These are phyloP conservation scores for Podila clonocystis DNA, from an alignment of 192 early-diverging fungal species.

Conservation along the genomic window DNA sequence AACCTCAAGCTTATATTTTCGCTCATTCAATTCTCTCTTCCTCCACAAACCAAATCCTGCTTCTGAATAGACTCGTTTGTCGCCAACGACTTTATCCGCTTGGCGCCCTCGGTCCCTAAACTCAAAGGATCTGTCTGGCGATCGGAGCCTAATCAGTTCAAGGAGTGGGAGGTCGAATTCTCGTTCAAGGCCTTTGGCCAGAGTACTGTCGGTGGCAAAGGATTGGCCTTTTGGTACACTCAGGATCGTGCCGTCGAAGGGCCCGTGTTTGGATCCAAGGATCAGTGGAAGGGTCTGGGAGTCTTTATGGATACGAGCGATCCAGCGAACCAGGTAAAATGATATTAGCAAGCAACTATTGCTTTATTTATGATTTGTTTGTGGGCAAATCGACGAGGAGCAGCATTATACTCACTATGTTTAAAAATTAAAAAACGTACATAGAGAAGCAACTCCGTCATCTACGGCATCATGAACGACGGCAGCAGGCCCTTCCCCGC, in stretches of 20 bases:
- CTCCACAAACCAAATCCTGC: background rate
- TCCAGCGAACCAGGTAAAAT: conserved; percentile 45
- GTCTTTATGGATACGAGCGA: conserved; percentile 75
- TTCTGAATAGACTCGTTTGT: conserved; percentile 40
- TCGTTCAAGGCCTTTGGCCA: conserved; percentile 69
- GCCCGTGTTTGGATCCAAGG: conserved; percentile 71
- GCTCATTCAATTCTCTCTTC: background rate
- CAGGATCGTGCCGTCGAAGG: conserved; percentile 62
- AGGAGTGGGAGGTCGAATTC: conserved; percentile 82
- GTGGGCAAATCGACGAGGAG: no score
- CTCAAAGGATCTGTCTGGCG: conserved; percentile 58
- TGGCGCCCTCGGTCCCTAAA: conserved; percentile 71
- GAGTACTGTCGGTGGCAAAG: conserved; percentile 75
- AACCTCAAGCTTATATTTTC: background rate
- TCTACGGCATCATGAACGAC: conserved; percentile 75
- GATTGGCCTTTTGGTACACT: conserved; percentile 88
- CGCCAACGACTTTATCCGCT: conserved; percentile 62
- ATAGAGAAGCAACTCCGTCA: conserved; percentile 60
- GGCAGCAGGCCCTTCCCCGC: conserved; percentile 53
- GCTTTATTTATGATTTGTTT: background rate
- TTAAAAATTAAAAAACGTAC: background rate
- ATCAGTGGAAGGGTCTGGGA: conserved; percentile 73
- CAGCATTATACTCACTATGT: no score
- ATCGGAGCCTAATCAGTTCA: conserved; percentile 62
- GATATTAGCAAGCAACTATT: background rate